A percentile compares a stretch with the other conserved stretches of the same genome.
Conservation (phyloP, 176 grass and related monocot species). For the Themeda triandra region DNA sequence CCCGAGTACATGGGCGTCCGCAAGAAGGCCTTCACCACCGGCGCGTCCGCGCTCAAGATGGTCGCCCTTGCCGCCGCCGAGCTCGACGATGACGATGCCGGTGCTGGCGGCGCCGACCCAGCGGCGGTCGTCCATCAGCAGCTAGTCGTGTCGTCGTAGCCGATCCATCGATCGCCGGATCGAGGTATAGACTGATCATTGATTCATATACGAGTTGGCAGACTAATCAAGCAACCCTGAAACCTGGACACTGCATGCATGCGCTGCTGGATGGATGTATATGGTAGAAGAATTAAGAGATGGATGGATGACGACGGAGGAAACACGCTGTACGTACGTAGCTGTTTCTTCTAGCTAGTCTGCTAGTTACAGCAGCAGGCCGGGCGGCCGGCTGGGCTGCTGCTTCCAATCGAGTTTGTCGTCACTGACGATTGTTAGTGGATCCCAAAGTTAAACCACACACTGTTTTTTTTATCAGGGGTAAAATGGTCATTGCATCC, state of each 20-base stretch:
- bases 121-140: neutral
- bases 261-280: no score
- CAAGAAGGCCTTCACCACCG: conserved; percentile 71
- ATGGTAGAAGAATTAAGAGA: no score
- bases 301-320: neutral
- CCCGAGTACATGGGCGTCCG: conserved; percentile 77
- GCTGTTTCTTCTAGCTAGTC: conserved; percentile 28
- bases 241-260: neutral
- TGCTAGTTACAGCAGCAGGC: no score
- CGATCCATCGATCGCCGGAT: neutral
- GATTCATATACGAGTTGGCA: neutral
- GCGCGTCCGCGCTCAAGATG: conserved; percentile 54
- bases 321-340: neutral
- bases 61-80: conserved; percentile 16
- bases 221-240: neutral
- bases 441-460: neutral
- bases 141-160: neutral
- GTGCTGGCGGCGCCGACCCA: neutral
- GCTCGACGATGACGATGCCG: neutral
- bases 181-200: neutral
- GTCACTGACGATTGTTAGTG: conserved; percentile 7
- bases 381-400: no score
- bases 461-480: no score
- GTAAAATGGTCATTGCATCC: no score
- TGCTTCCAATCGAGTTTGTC: no score